phyloP scores from a whole-genome alignment of 305 asterid species.

The Rubia peregrina region DNA sequence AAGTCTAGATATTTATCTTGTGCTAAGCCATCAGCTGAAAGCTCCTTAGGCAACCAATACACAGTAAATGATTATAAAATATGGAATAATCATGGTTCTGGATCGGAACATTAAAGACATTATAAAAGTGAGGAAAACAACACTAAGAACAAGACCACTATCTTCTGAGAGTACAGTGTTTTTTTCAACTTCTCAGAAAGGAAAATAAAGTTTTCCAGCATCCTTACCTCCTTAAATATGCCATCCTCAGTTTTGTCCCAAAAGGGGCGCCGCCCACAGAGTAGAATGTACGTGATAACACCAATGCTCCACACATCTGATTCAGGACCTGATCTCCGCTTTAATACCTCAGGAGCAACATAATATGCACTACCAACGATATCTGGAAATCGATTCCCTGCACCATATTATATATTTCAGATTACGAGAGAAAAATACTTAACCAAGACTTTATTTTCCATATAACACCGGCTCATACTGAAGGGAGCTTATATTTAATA shows the following conservation, averaged over 20 bases:
- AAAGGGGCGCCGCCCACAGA: constrained; percentile 82
- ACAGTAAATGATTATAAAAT: not conserved
- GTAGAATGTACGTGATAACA: constrained; percentile 45
- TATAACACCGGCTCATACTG: not conserved
- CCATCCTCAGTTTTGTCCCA: constrained; percentile 81
- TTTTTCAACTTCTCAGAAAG: not conserved
- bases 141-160: not conserved
- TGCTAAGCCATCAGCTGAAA: not conserved
- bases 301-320: constrained; percentile 60
- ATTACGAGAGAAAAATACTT: not conserved
- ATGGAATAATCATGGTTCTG: not conserved
- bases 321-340: constrained; percentile 52
- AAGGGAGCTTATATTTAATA: not conserved
- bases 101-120: not conserved
- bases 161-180: not conserved
- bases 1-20: not conserved
- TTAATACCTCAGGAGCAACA: constrained; percentile 51
- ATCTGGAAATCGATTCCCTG: constrained; percentile 45
- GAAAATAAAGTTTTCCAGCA: not conserved
- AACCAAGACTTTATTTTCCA: not conserved
- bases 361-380: constrained; percentile 58
- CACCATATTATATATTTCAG: constrained; percentile 10
- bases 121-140: not conserved
- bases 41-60: not conserved
- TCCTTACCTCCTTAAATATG: constrained; percentile 58